Evolutionary conservation across 73 alveolate genomes (phyloP).

Genomic region (Symbiodinium natans): DNA sequence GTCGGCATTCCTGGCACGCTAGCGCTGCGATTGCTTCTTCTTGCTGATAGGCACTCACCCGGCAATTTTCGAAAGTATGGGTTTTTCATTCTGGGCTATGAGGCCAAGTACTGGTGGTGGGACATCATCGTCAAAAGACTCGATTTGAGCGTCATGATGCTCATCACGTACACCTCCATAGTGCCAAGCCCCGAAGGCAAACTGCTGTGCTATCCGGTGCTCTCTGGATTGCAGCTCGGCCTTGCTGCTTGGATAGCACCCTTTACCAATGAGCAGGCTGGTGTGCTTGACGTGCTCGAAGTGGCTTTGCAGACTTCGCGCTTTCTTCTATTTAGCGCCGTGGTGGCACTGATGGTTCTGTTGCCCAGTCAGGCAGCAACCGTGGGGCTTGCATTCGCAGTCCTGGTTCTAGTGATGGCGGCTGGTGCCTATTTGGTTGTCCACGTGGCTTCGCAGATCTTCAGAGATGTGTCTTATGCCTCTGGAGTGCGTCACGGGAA

Average conservation of each 20-base stretch:
- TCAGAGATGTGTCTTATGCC: too few relatives aligned
- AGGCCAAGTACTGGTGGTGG: constrained; percentile 48
- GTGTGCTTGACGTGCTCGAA: constrained; percentile 15
- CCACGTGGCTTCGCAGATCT: too few relatives aligned
- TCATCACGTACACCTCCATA: constrained; percentile 41
- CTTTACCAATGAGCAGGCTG: constrained; percentile 25
- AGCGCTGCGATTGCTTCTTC: not conserved
- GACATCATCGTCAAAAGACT: constrained; percentile 42
- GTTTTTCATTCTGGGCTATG: constrained; percentile 25
- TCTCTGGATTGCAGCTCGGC: constrained; percentile 28
- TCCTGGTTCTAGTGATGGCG: too few relatives aligned
- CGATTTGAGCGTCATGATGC: not conserved
- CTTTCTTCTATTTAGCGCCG: not conserved
- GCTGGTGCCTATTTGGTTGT: too few relatives aligned
- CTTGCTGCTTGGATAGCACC: constrained; percentile 25
- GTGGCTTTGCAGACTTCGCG: not conserved
- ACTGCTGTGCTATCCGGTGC: constrained; percentile 18
- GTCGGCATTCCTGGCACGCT: not conserved
- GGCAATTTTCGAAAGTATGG: constrained; percentile 23
- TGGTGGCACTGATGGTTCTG: constrained; percentile 7
- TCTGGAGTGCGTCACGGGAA: too few relatives aligned
- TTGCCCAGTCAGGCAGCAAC: not conserved
- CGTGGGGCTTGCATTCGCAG: too few relatives aligned
- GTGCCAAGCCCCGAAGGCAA: constrained; percentile 14
- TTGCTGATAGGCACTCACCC: constrained; percentile 7